Percentiles rank a stretch among this genome's conserved stretches.
phyloP scores from a whole-genome alignment of 345 rosid genomes.

The Eutrema japonicum region DNA sequence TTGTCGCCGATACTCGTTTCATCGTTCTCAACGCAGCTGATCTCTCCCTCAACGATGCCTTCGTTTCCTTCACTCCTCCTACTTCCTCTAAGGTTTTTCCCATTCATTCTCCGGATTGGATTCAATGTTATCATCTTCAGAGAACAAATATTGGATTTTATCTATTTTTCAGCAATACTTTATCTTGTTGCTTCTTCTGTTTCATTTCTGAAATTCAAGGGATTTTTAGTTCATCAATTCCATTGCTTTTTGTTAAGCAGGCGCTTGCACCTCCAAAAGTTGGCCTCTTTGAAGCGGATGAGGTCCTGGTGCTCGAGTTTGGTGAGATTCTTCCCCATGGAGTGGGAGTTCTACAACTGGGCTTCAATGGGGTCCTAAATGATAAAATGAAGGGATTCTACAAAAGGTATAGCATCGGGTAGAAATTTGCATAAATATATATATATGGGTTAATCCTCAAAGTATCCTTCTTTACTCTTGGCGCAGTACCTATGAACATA shows the following conservation, averaged over 20 bases:
- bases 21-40: slow-evolving; percentile 96
- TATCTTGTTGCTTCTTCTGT: not conserved
- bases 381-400: slow-evolving; percentile 95
- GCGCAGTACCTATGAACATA: slow-evolving; percentile 67
- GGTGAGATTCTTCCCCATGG: slow-evolving; percentile 64
- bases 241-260: slow-evolving; percentile 45
- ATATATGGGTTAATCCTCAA: not conserved
- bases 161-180: not conserved
- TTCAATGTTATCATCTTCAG: not conserved
- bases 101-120: not conserved
- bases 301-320: slow-evolving; percentile 81
- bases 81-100: slow-evolving; percentile 59
- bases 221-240: not conserved
- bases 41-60: slow-evolving; percentile 55
- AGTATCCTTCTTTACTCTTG: slow-evolving; percentile 26
- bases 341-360: slow-evolving; percentile 66
- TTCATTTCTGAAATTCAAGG: not conserved
- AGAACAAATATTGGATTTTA: slow-evolving; percentile 3
- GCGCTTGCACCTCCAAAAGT: slow-evolving; percentile 56
- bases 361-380: slow-evolving; percentile 68
- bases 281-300: slow-evolving; percentile 64
- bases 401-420: slow-evolving; percentile 53
- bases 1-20: slow-evolving; percentile 63
- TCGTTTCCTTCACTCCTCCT: slow-evolving; percentile 56
- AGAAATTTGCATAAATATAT: not conserved